phyloP scores from a whole-genome alignment of 345 rosid genomes.

The Populus davidiana region DNA sequence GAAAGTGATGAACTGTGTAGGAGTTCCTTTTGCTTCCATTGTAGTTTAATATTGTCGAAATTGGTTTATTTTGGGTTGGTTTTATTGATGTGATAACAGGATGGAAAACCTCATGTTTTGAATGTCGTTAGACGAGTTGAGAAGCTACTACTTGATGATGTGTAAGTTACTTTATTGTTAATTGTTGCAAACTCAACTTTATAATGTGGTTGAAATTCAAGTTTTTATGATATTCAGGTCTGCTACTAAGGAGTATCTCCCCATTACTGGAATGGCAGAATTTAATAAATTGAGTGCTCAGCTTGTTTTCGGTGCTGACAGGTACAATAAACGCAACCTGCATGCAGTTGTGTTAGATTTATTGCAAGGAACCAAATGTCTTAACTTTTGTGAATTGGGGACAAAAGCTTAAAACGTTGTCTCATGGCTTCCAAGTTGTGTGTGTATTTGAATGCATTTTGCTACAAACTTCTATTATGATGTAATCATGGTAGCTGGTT shows the following conservation, averaged over 20 bases:
- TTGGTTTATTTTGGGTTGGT: background rate
- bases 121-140: slow-evolving; percentile 18
- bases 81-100: slow-evolving; percentile 32
- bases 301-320: slow-evolving; percentile 69
- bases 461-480: background rate
- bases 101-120: slow-evolving; percentile 57
- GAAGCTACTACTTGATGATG: slow-evolving; percentile 11
- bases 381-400: background rate
- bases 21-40: background rate
- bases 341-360: background rate
- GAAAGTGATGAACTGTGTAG: background rate
- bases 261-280: slow-evolving; percentile 68
- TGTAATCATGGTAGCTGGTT: background rate
- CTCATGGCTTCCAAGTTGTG: background rate
- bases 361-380: background rate
- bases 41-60: background rate
- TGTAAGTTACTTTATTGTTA: background rate
- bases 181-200: background rate
- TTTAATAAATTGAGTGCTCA: slow-evolving; percentile 81
- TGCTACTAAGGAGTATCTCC: slow-evolving; percentile 72
- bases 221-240: slow-evolving; percentile 30
- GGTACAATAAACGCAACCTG: slow-evolving; percentile 30
- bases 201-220: background rate
- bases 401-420: background rate
- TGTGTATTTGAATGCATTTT: background rate